phyloP scores from a whole-genome alignment of 2,329 filamentous ascomycete species.

The Trichoderma endophyticum region DNA sequence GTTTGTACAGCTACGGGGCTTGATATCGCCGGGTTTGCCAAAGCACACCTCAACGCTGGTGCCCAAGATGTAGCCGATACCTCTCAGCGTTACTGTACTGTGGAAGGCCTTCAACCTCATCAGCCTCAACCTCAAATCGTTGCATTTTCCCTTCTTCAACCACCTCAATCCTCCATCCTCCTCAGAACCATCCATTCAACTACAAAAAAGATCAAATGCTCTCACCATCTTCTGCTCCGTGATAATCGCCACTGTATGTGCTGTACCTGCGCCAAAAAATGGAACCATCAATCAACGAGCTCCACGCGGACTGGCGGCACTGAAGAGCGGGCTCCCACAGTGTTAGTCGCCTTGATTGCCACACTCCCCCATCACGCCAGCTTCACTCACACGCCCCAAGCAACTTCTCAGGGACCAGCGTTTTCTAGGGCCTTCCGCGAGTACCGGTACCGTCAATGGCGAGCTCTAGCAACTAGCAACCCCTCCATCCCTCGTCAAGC shows the following conservation, averaged over 20 bases:
- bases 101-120: background rate
- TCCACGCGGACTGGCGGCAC: conserved; percentile 16
- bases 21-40: background rate
- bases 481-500: conserved; percentile 1
- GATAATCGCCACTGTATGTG: background rate
- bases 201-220: background rate
- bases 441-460: conserved; percentile 9
- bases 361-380: conserved; percentile 9
- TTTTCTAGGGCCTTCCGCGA: background rate
- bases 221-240: background rate
- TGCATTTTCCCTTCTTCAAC: background rate
- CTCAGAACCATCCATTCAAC: background rate
- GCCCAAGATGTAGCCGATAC: background rate
- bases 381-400: conserved; percentile 10
- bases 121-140: background rate
- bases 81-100: background rate
- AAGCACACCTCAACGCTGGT: background rate
- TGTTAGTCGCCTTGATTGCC: background rate
- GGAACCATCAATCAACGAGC: background rate
- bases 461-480: background rate
- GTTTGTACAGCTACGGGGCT: background rate
- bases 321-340: background rate
- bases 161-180: background rate
- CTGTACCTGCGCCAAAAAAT: conserved; percentile 11
- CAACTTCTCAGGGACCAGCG: background rate